Base-by-base conservation (phyloP, 1,284 basidiomycete species). In the Peniophora sp. region DNA sequence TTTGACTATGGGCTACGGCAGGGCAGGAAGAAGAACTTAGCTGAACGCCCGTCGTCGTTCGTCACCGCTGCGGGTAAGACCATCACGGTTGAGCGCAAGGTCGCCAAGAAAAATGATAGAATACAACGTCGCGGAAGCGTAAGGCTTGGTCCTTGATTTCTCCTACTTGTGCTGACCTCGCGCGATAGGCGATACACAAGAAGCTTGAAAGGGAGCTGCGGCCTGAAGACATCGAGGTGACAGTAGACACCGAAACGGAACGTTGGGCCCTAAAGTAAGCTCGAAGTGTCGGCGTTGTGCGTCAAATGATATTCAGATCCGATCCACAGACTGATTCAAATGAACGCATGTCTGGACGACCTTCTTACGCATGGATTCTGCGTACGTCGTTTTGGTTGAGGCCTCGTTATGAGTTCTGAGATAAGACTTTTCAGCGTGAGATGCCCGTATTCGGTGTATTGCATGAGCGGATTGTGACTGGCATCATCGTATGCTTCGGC, bases 121-220 rank as follows among this genome's bases (percentile, higher is more conserved):
- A 75, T 71, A 15, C 73, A 81, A 47, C 72, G 74, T 53, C 71
- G 76, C 49, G 89, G 90, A 22, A 71, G 71, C 64, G 89, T 88
- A 56, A 35, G 73, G 68, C 0, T 41, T 51, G 9, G 24, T 11
- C 18, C 24, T 3, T 46, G 39, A 17, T 2, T n/a, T 24, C 34
- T 8, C 6, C 22, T 35, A 23, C 35, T 24, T 14, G 32, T 35
- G 45, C 12, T 6, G 14, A 47, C 35, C 37, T 55, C 39, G 32
- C 57, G 15, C n/a, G 15, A 5, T 20, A 82, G 88, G 72, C 72
- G 22, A 72, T 95, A 0, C 93, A 97, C 66, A 86, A 87, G 57
- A 72, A 78, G 42, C 72, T 97, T 15, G 92, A 97, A 62, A 71
- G 74, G 18, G 85, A 92, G 61, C 71, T 94, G 10, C 76, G 76